A percentile compares a stretch with the other conserved stretches of the same genome.
These are phyloP conservation scores for Fusarium globosum DNA, from an alignment of 2,329 filamentous ascomycete genomes.

Conservation along the genomic window DNA sequence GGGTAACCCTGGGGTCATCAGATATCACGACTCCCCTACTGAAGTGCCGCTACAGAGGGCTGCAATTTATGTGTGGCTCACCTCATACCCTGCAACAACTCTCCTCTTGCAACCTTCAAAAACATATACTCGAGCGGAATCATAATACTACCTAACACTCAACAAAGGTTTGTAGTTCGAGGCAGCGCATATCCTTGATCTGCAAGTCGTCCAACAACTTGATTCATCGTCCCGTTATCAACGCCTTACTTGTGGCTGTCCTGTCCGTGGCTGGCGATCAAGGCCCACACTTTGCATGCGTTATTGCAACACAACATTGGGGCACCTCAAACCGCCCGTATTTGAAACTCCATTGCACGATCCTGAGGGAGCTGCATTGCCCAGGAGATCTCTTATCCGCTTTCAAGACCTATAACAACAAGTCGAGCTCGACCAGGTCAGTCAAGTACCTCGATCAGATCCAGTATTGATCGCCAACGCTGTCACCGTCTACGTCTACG, in stretches of 20 bases:
- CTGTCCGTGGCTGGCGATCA: constrained; percentile 27
- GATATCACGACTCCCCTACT: not conserved
- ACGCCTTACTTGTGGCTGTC: constrained; percentile 16
- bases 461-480: constrained; percentile 34
- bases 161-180: not conserved
- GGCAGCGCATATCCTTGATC: not conserved
- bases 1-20: constrained; percentile 1
- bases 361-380: constrained; percentile 5
- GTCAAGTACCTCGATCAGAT: constrained; percentile 17
- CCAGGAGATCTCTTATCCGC: constrained; percentile 21
- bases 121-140: not conserved
- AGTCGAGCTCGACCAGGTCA: constrained; percentile 15
- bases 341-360: constrained; percentile 15
- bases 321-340: constrained; percentile 35
- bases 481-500: constrained; percentile 21
- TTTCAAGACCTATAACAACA: constrained; percentile 7
- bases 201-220: not conserved
- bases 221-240: constrained; percentile 13
- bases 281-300: constrained; percentile 27
- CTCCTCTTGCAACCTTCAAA: constrained; percentile 1
- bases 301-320: constrained; percentile 37
- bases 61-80: constrained; percentile 4
- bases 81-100: constrained; percentile 2
- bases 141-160: not conserved
- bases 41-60: not conserved